Evolutionary conservation across 352 stramenopile genomes (phyloP).

Genomic region (Globisporangium middletonii): DNA sequence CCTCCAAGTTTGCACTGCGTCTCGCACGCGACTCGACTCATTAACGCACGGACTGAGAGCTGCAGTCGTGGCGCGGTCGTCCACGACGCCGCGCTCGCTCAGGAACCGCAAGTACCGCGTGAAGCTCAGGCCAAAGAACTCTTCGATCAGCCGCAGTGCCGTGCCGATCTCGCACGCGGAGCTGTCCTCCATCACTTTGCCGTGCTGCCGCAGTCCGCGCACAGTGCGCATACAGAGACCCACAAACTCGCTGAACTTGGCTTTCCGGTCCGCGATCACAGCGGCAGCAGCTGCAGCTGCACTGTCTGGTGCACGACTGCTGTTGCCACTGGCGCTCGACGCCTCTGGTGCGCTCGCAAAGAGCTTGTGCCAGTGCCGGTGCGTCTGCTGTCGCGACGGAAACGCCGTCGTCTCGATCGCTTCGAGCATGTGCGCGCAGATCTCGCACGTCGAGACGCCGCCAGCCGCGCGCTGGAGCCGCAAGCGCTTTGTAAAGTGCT

Average conservation of each 20-base stretch:
- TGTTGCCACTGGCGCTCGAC: constrained; percentile 5
- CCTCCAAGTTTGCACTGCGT: no score
- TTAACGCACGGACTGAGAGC: neutral
- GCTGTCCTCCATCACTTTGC: constrained; percentile 38
- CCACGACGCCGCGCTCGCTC: constrained; percentile 50
- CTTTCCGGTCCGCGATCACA: constrained; percentile 45
- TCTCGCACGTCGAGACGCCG: constrained; percentile 22
- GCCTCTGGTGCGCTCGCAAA: constrained; percentile 5
- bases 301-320: neutral
- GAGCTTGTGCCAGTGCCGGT: constrained; percentile 21
- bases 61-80: constrained; percentile 8
- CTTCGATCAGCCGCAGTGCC: constrained; percentile 48
- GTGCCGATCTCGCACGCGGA: constrained; percentile 51
- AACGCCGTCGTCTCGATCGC: constrained; percentile 42
- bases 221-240: constrained; percentile 40
- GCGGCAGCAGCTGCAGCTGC: neutral
- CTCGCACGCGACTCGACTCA: no score
- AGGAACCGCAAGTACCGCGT: constrained; percentile 60
- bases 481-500: constrained; percentile 35
- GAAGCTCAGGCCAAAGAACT: constrained; percentile 69
- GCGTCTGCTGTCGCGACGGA: constrained; percentile 33
- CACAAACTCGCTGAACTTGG: constrained; percentile 52
- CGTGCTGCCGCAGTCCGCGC: constrained; percentile 59
- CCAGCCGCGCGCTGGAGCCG: constrained; percentile 17
- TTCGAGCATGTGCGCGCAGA: constrained; percentile 63